These are phyloP conservation scores for Beauveria sp. DNA, from an alignment of 2,329 filamentous ascomycete genomes.

Conservation along the genomic window DNA sequence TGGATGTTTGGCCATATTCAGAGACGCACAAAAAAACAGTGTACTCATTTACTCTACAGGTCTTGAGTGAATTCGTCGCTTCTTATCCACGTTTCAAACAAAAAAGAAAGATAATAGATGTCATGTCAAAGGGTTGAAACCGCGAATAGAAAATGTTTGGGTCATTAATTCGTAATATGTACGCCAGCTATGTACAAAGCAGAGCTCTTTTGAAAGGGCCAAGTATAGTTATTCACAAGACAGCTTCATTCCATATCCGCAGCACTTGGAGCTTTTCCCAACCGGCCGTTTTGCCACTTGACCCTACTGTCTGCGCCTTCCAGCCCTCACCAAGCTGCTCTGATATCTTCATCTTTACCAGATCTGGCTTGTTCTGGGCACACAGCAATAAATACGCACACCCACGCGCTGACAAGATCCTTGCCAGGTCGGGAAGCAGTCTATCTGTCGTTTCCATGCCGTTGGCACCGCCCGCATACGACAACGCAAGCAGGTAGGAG, in stretches of 20 bases:
- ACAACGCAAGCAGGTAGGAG: slow-evolving; percentile 73
- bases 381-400: slow-evolving; percentile 88
- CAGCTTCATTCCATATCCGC: slow-evolving; percentile 63
- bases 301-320: slow-evolving; percentile 69
- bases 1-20: slow-evolving; percentile 10
- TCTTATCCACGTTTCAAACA: neutral
- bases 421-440: slow-evolving; percentile 62
- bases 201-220: neutral
- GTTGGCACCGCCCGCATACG: slow-evolving; percentile 81
- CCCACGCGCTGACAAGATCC: slow-evolving; percentile 56
- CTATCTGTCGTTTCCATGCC: slow-evolving; percentile 92
- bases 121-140: neutral
- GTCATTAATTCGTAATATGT: slow-evolving; percentile 7
- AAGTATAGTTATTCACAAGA: neutral
- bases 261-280: slow-evolving; percentile 93
- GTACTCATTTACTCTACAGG: slow-evolving; percentile 1
- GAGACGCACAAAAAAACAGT: slow-evolving; percentile 3
- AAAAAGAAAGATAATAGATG: neutral
- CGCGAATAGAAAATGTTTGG: neutral
- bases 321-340: slow-evolving; percentile 47
- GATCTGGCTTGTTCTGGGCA: slow-evolving; percentile 77
- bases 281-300: slow-evolving; percentile 78
- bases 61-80: neutral
- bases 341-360: slow-evolving; percentile 58
- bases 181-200: slow-evolving; percentile 1